Evolutionary conservation across 2,329 filamentous ascomycete species (phyloP).

Genomic region (Chrysoporthe austroafricana): DNA sequence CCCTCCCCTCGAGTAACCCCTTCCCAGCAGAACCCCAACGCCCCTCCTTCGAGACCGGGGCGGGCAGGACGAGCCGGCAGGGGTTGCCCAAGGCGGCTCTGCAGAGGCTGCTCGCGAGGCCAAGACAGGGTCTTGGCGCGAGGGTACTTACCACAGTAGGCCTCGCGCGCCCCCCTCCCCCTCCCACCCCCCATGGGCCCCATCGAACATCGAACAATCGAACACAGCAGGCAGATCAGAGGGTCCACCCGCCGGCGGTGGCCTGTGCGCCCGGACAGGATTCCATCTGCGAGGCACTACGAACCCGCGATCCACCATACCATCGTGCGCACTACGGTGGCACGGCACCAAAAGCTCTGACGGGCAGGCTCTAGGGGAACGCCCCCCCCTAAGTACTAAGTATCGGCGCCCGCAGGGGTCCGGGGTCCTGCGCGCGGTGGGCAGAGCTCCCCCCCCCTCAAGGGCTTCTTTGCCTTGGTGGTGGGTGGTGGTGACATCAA

Average conservation of each 20-base stretch:
- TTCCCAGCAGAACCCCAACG: conserved; percentile 1
- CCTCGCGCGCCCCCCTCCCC: not conserved
- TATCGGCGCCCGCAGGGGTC: too few relatives aligned
- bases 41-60: conserved; percentile 1
- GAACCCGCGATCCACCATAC: not conserved
- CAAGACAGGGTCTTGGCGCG: not conserved
- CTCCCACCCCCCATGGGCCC: not conserved
- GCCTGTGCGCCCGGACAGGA: not conserved
- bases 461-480: too few relatives aligned
- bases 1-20: not conserved
- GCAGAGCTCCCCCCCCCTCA: too few relatives aligned
- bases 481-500: too few relatives aligned
- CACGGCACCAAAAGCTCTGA: too few relatives aligned
- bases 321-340: too few relatives aligned
- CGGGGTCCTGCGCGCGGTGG: too few relatives aligned
- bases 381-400: too few relatives aligned
- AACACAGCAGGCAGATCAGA: conserved; percentile 1
- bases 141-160: not conserved
- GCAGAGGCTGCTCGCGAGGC: not conserved
- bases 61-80: not conserved
- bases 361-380: too few relatives aligned
- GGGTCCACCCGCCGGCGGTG: not conserved
- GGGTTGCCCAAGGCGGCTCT: conserved; percentile 4
- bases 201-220: conserved; percentile 7
- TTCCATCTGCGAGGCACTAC: too few relatives aligned